phyloP scores from a whole-genome alignment of 768 basidiomycete genomes.

The Kondoa malvinella region DNA sequence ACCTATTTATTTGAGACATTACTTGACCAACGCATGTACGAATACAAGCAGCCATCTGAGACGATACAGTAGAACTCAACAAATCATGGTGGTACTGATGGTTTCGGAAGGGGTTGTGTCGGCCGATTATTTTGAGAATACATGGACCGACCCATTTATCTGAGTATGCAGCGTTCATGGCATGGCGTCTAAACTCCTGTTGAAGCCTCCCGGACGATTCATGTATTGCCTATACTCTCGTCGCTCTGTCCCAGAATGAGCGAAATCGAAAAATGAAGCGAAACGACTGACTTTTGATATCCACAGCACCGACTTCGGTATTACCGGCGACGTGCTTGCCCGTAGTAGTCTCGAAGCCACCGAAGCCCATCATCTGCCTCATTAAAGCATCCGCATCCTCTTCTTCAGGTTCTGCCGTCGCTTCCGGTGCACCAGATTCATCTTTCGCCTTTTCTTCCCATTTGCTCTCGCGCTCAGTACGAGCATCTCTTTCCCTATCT shows the following conservation, averaged over 20 bases:
- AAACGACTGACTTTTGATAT: background rate
- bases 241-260: background rate
- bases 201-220: conserved; percentile 6
- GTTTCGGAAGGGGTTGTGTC: no score
- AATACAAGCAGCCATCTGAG: no score
- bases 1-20: background rate
- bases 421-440: background rate
- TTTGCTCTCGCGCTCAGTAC: no score
- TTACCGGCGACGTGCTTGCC: conserved; percentile 7
- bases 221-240: conserved; percentile 6
- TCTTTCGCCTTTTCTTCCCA: background rate
- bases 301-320: background rate
- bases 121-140: no score
- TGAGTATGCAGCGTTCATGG: no score
- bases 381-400: background rate
- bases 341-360: background rate
- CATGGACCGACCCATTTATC: no score
- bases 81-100: no score
- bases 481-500: background rate
- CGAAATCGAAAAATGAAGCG: background rate
- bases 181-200: background rate
- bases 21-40: no score
- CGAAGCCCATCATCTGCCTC: conserved; percentile 1
- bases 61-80: no score
- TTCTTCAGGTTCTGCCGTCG: background rate